Conservation (phyloP, 2,329 filamentous ascomycete genomes). For the Endoconidiophora polonica region DNA sequence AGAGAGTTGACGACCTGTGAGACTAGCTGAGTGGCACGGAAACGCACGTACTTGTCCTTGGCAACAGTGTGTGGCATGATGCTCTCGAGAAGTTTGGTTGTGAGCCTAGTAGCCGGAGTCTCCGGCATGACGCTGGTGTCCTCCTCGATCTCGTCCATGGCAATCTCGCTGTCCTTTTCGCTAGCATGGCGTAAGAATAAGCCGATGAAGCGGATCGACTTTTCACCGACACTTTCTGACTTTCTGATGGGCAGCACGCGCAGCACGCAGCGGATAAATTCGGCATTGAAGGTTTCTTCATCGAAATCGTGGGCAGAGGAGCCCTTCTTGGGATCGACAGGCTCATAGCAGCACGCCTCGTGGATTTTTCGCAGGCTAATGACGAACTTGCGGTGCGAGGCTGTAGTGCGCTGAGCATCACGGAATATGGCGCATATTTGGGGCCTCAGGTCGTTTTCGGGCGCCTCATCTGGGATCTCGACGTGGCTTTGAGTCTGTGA, state of each 20-base stretch:
- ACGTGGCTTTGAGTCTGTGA: conserved; percentile 22
- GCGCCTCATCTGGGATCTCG: conserved; percentile 54
- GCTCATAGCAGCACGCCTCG: conserved; percentile 61
- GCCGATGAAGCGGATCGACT: conserved; percentile 72
- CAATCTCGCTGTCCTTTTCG: conserved; percentile 53
- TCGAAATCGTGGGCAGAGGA: conserved; percentile 49
- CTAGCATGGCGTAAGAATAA: conserved; percentile 61
- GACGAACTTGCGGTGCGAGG: conserved; percentile 76
- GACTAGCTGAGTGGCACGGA: conserved; percentile 74
- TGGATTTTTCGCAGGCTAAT: conserved; percentile 82
- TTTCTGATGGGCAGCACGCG: conserved; percentile 80
- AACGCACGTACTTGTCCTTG: conserved; percentile 88
- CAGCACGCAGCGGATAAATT: conserved; percentile 69
- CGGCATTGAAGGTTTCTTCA: conserved; percentile 72
- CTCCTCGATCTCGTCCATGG: conserved; percentile 45
- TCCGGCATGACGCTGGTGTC: conserved; percentile 59
- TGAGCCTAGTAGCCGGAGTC: conserved; percentile 69
- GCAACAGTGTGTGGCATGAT: conserved; percentile 61
- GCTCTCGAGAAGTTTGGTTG: conserved; percentile 53
- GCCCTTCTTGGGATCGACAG: conserved; percentile 31
- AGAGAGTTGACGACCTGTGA: conserved; percentile 86
- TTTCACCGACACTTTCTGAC: conserved; percentile 74
- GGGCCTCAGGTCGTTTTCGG: conserved; percentile 51
- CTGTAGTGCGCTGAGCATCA: conserved; percentile 76
- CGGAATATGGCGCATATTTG: conserved; percentile 58